Conservation (phyloP, 768 basidiomycete species). For the Suillus sp. region DNA sequence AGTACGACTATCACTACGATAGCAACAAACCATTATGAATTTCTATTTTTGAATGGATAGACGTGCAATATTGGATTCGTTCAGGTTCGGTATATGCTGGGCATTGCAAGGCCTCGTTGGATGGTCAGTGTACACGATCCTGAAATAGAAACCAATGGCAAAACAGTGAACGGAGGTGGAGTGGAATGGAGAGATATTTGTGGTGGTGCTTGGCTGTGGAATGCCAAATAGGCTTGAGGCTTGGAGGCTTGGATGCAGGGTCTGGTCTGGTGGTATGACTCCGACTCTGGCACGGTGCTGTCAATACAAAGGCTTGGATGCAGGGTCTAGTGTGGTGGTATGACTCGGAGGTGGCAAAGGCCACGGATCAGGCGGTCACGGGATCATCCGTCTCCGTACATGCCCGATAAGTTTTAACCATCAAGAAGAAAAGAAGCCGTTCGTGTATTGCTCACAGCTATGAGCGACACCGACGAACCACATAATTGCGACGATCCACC, state of each 20-base stretch:
- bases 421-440: neutral
- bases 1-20: neutral
- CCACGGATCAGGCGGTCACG: neutral
- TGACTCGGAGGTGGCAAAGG: too few relatives aligned
- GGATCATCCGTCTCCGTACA: conserved; percentile 2
- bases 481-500: conserved; percentile 13
- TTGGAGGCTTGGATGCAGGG: too few relatives aligned
- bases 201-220: too few relatives aligned
- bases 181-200: too few relatives aligned
- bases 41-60: neutral
- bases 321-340: neutral
- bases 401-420: neutral
- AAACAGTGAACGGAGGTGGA: neutral
- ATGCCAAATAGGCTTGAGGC: too few relatives aligned
- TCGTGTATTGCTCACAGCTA: neutral
- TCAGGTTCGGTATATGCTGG: neutral
- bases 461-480: neutral
- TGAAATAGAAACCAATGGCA: conserved; percentile 2
- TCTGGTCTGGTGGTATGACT: too few relatives aligned
- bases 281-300: too few relatives aligned
- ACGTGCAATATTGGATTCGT: neutral
- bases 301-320: too few relatives aligned
- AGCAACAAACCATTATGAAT: neutral
- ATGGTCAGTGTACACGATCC: too few relatives aligned
- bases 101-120: neutral